Base-by-base conservation (phyloP, 768 basidiomycete genomes). In the Pleurotus platypus region DNA sequence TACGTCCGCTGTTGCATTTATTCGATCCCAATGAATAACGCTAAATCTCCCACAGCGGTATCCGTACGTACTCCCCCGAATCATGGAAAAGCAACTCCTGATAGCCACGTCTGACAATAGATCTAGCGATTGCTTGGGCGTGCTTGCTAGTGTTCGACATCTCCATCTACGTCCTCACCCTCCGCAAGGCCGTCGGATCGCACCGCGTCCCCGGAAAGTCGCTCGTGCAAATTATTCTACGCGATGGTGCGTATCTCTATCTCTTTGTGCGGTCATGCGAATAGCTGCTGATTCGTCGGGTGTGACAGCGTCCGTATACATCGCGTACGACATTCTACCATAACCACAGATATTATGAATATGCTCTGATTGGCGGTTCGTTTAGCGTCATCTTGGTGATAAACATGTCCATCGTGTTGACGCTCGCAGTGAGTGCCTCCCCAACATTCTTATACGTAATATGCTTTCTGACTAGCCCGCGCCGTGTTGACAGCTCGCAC, bases 311-410 rank as follows among this genome's bases (percentile, higher is more conserved):
- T 54, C 51, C 8, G 51, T 54, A 8, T 54, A 54, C 22, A 54
- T 54, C 3, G 51, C 18, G 51, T 54, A 53, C 15, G 51, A 26
- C n/a, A 16, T 42, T 9, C 16, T 20, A 2, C 20, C 20, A 20
- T 20, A 2, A 37, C 37, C 1, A 6, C 16, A 11, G 18, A 9
- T n/a, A 30, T 30, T 0, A 30, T 12, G 13, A 13, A 5, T 38
- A 1, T 35, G 1, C 24, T 7, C 27, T 24, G 30, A 3, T 16
- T n/a, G 30, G 15, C 51, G n/a, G n/a, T n/a, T n/a, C n/a, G n/a
- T n/a, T n/a, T n/a, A 53, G 51, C n/a, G 51, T 54, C 20, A 54
- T 54, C 13, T 54, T 54, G 51, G 51, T 54, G 9, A 39, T 54
- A 15, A 54, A 54, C 11, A 54, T 39, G 5, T 54, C 51, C 0